These are phyloP conservation scores for Yarrowia sp. DNA, from an alignment of 805 yeast genomes.

Conservation along the genomic window DNA sequence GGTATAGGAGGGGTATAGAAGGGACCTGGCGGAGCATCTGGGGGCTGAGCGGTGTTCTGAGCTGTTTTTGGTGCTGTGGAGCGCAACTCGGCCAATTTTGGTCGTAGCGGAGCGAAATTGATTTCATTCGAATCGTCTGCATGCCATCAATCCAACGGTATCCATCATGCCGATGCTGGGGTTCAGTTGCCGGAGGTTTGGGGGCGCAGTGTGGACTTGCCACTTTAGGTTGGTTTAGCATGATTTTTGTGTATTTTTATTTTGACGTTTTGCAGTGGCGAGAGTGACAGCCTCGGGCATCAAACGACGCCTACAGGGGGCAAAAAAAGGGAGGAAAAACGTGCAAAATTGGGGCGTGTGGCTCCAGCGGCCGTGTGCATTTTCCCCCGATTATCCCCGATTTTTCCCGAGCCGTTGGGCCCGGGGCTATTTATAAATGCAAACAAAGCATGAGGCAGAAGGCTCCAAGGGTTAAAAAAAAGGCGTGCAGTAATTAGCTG, in stretches of 20 bases:
- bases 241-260: neutral
- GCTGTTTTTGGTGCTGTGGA: neutral
- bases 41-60: neutral
- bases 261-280: slow-evolving; percentile 12
- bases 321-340: neutral
- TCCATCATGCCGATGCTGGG: neutral
- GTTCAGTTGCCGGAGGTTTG: neutral
- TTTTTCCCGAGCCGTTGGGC: neutral
- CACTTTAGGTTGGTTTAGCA: slow-evolving; percentile 9
- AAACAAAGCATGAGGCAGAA: slow-evolving; percentile 13
- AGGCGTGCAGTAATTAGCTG: neutral
- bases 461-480: slow-evolving; percentile 1
- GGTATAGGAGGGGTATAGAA: neutral
- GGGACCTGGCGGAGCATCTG: no score
- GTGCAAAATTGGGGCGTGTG: neutral
- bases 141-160: neutral
- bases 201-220: slow-evolving; percentile 13
- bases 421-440: slow-evolving; percentile 1
- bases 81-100: neutral
- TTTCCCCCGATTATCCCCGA: neutral
- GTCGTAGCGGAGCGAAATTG: neutral
- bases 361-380: neutral
- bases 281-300: neutral
- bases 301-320: neutral
- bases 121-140: neutral